Percentiles rank a stretch among this genome's conserved stretches.
Conservation (phyloP, 495 filamentous ascomycete species). For the Cercophora newfieldiana region DNA sequence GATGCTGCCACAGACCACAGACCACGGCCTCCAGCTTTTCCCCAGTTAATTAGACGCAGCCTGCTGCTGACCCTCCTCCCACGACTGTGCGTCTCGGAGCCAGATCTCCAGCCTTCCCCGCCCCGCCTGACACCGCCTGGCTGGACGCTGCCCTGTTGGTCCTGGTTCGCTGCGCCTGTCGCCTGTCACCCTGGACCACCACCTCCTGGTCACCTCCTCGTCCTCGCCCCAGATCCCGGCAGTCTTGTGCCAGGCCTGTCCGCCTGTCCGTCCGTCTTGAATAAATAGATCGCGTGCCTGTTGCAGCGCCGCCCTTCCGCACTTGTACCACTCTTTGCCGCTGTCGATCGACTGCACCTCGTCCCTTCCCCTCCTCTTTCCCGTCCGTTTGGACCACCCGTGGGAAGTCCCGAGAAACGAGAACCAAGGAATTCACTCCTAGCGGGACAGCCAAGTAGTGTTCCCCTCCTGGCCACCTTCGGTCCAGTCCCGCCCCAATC, state of each 20-base stretch:
- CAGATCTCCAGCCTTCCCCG: slow-evolving; percentile 28
- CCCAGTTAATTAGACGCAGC: not conserved
- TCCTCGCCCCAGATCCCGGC: slow-evolving; percentile 1
- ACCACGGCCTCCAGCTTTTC: not conserved
- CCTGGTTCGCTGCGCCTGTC: not conserved
- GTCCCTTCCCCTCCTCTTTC: slow-evolving; percentile 12
- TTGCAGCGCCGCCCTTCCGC: slow-evolving; percentile 17
- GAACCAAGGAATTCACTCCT: slow-evolving; percentile 8
- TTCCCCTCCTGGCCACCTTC: not conserved
- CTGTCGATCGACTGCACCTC: slow-evolving; percentile 9
- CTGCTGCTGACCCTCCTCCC: not conserved
- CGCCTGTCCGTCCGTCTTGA: slow-evolving; percentile 18
- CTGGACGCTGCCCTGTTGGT: slow-evolving; percentile 22
- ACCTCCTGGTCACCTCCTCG: slow-evolving; percentile 3
- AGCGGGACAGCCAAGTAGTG: slow-evolving; percentile 14
- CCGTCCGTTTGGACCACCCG: slow-evolving; percentile 25
- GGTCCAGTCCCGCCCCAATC: not conserved
- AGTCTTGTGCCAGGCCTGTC: slow-evolving; percentile 6
- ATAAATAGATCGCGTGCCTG: slow-evolving; percentile 29
- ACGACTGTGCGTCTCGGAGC: not conserved
- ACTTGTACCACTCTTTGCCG: slow-evolving; percentile 15
- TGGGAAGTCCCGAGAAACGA: slow-evolving; percentile 19
- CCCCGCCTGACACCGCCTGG: slow-evolving; percentile 31
- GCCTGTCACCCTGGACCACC: not conserved
- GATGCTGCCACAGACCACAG: too few species aligned